Conservation (phyloP, 2,329 filamentous ascomycete species). For the Fonsecaea pugnacius region DNA sequence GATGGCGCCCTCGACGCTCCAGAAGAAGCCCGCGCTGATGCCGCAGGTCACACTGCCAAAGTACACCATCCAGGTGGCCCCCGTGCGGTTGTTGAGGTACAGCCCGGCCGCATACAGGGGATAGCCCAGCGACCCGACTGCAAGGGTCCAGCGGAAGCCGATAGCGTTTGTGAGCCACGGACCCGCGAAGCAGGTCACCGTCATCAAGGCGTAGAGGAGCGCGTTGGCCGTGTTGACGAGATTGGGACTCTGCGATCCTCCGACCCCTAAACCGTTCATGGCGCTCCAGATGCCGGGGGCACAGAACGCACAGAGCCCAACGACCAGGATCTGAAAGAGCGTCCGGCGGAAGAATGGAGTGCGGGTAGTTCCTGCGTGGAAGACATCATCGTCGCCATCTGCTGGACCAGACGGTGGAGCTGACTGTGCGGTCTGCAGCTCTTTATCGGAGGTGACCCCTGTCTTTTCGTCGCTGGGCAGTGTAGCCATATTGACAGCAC, state of each 20-base stretch:
- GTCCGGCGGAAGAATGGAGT: slow-evolving; percentile 45
- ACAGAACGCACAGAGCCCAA: slow-evolving; percentile 52
- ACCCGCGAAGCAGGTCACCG: slow-evolving; percentile 49
- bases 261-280: slow-evolving; percentile 49
- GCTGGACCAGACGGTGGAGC: not conserved
- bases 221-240: slow-evolving; percentile 54
- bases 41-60: slow-evolving; percentile 51
- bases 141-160: slow-evolving; percentile 47
- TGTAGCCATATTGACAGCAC: slow-evolving; percentile 3
- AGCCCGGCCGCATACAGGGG: slow-evolving; percentile 51
- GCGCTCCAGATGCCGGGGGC: slow-evolving; percentile 57
- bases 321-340: slow-evolving; percentile 53
- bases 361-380: slow-evolving; percentile 1
- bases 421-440: slow-evolving; percentile 3
- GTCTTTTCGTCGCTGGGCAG: slow-evolving; percentile 4
- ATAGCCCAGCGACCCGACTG: slow-evolving; percentile 52
- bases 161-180: slow-evolving; percentile 48
- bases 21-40: slow-evolving; percentile 46
- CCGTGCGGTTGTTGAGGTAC: slow-evolving; percentile 53
- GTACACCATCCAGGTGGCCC: slow-evolving; percentile 51
- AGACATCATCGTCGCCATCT: not conserved
- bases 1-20: slow-evolving; percentile 50
- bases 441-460: not conserved
- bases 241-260: slow-evolving; percentile 46
- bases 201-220: slow-evolving; percentile 53